These are phyloP conservation scores for Galerina marginata DNA, from an alignment of 768 basidiomycete genomes.

Conservation along the genomic window DNA sequence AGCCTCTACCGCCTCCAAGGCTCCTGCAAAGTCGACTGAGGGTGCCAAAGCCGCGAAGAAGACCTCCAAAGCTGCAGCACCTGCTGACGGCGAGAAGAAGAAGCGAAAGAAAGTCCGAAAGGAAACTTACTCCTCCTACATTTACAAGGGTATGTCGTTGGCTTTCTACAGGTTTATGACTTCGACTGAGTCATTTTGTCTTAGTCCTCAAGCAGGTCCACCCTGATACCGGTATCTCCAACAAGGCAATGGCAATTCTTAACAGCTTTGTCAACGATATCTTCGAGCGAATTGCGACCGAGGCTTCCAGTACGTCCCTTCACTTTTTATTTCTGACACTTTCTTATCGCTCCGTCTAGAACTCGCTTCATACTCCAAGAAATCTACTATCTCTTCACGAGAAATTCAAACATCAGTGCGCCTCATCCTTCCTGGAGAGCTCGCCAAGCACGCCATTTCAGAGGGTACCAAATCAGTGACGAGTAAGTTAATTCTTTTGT, in stretches of 20 bases:
- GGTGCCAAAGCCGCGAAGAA: conserved; percentile 83
- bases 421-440: conserved; percentile 94
- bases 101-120: conserved; percentile 85
- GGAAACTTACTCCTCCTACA: conserved; percentile 94
- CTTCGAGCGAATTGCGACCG: conserved; percentile 90
- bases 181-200: neutral
- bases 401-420: conserved; percentile 98
- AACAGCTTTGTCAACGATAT: conserved; percentile 98
- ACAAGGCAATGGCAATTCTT: conserved; percentile 97
- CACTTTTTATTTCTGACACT: conserved; percentile 1
- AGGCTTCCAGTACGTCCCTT: conserved; percentile 77
- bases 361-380: conserved; percentile 97
- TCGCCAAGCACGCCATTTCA: conserved; percentile 93
- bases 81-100: conserved; percentile 81
- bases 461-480: conserved; percentile 95
- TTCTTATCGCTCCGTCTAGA: conserved; percentile 49
- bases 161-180: neutral
- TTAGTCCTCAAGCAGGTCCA: conserved; percentile 95
- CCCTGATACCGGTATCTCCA: conserved; percentile 98
- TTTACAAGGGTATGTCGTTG: conserved; percentile 74
- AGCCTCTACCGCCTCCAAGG: conserved; percentile 74
- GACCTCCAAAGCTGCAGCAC: conserved; percentile 66
- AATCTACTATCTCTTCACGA: conserved; percentile 97
- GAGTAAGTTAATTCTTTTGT: conserved; percentile 47
- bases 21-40: conserved; percentile 68